Base-by-base conservation (phyloP, 2,329 filamentous ascomycete genomes). In the Sporothrix brunneoviolacea region DNA sequence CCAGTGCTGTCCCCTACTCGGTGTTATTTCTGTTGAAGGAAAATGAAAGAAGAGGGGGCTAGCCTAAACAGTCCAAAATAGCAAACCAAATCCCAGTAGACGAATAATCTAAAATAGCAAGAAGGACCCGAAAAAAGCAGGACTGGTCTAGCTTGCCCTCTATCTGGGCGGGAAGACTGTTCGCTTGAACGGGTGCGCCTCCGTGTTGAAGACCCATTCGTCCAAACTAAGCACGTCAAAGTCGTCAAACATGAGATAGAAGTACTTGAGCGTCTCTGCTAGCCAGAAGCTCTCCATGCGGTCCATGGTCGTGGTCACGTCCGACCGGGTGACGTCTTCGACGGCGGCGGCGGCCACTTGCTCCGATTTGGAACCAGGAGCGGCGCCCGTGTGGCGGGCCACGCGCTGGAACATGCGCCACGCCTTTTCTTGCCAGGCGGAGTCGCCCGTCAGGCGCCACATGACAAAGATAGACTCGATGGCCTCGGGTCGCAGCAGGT, bases 401-500 rank as follows among this genome's bases (percentile, higher is more conserved):
- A 90, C 73, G 8, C 78, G 75, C 49, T 76, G 63, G 62, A 88
- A 89, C 85, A 90, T 89, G 50, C 71, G 70, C 86, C 86, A 89
- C 2, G 84, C 86, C 61, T 81, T 81, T 52, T 84, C 76, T 61
- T 79, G 79, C 75, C 82, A 85, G 43, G 72, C 68, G 1, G 71
- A 58, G 55, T 87, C 79, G 22, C 84, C 86, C 0, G 85, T 89
- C 52, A 88, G 72, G 51, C 86, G 79, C 64, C 84, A 88, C 72
- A 91, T 79, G 61, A 88, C 78, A 65, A 88, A 91, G 4, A 93
- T 79, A 13, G 82, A 86, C 69, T 91, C 87, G 48, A 91, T 88
- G 2, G 86, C 86, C 67, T 91, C 87, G 18, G 86, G 86, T 51
- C 83, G 76, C 39, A 88, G 71, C 27, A 86, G 78, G 61, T 87